These are phyloP conservation scores for Colletotrichum phormii DNA, from an alignment of 2,329 filamentous ascomycete genomes.

Conservation along the genomic window DNA sequence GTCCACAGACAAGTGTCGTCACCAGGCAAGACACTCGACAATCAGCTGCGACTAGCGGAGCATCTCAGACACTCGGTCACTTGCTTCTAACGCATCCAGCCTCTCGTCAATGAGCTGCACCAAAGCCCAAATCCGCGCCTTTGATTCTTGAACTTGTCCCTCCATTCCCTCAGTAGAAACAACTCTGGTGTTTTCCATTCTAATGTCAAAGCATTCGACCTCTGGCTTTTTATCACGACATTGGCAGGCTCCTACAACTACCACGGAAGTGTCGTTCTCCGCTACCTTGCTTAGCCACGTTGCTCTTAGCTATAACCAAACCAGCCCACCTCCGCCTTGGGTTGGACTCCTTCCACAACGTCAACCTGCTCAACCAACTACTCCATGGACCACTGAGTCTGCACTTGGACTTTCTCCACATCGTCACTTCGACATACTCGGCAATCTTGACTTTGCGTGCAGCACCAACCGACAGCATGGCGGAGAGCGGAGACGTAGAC, in stretches of 20 bases:
- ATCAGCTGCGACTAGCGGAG: constrained; percentile 3
- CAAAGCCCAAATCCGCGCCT: background rate
- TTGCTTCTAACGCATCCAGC: background rate
- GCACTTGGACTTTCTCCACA: background rate
- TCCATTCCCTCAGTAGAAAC: background rate
- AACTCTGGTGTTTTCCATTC: too few species aligned
- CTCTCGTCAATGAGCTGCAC: background rate
- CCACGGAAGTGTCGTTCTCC: background rate
- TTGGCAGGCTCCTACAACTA: background rate
- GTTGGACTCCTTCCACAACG: background rate
- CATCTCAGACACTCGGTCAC: background rate
- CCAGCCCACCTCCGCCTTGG: background rate
- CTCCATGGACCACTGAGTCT: constrained; percentile 11
- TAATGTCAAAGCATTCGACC: background rate
- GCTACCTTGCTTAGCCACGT: background rate
- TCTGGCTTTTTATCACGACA: background rate
- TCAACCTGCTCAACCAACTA: background rate
- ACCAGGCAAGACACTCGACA: background rate
- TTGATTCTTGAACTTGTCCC: background rate
- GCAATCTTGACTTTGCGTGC: background rate
- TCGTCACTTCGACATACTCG: background rate
- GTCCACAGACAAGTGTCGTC: constrained; percentile 27
- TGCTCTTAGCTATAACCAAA: background rate
- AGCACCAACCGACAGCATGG: constrained; percentile 45
- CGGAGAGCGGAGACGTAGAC: constrained; percentile 62